Evolutionary conservation across 768 basidiomycete species (phyloP).

Genomic region (Tylopilus plumbeoviolaceoides): DNA sequence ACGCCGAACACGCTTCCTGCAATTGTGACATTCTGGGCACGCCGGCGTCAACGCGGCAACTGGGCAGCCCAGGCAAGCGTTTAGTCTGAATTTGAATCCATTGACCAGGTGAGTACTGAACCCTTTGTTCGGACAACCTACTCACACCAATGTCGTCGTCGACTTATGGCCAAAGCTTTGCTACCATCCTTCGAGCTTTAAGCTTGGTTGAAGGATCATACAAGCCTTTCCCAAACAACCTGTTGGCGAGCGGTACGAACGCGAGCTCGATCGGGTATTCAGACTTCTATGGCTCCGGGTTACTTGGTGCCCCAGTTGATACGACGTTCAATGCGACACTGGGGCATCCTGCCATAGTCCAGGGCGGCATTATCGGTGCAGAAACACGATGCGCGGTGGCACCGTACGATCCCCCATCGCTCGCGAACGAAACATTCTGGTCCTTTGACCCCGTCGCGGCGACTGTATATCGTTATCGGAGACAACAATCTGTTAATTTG

Average conservation of each 20-base stretch:
- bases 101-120: no score
- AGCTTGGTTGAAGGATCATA: not conserved
- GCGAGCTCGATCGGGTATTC: not conserved
- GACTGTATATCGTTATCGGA: constrained; percentile 19
- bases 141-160: not conserved
- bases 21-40: no score
- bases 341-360: not conserved
- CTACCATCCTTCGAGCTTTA: not conserved
- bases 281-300: not conserved
- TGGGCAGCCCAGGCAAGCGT: no score
- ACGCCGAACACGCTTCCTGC: no score
- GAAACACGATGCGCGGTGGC: constrained; percentile 3
- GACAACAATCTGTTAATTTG: constrained; percentile 20
- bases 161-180: not conserved
- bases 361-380: not conserved
- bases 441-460: constrained; percentile 15
- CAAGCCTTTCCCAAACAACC: not conserved
- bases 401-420: constrained; percentile 9
- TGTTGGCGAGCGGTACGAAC: not conserved
- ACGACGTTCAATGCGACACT: constrained; percentile 1
- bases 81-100: no score
- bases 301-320: not conserved
- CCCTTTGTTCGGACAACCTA: not conserved
- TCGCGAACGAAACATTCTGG: constrained; percentile 8
- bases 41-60: no score